A percentile compares a stretch with the other conserved stretches of the same genome.
These are phyloP conservation scores for Suillus clintonianus DNA, from an alignment of 768 basidiomycete species.

Conservation along the genomic window DNA sequence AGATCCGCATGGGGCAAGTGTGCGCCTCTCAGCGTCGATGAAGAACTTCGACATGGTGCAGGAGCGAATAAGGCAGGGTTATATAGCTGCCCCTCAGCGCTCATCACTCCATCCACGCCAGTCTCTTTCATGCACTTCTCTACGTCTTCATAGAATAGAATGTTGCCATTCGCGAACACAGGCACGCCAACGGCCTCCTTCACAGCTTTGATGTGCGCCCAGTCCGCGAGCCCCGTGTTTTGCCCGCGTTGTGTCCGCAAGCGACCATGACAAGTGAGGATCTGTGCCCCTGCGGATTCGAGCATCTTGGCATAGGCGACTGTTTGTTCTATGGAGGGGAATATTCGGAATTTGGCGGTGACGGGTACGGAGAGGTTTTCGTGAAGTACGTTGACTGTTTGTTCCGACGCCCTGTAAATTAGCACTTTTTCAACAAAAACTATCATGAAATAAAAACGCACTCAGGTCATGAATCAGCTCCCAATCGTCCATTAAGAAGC, in stretches of 20 bases:
- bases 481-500: constrained; percentile 96
- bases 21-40: constrained; percentile 32
- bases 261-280: constrained; percentile 92
- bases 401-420: not conserved
- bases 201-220: constrained; percentile 87
- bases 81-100: constrained; percentile 92
- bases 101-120: constrained; percentile 92
- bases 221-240: constrained; percentile 82
- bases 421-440: not conserved
- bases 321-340: constrained; percentile 81
- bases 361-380: constrained; percentile 86
- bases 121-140: constrained; percentile 77
- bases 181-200: constrained; percentile 89
- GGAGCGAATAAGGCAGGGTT: constrained; percentile 79
- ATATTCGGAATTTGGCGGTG: constrained; percentile 94
- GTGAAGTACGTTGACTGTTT: constrained; percentile 87
- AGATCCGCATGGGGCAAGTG: constrained; percentile 65
- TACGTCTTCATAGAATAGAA: constrained; percentile 86
- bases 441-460: constrained; percentile 31
- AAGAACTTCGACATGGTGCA: constrained; percentile 31
- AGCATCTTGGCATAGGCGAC: constrained; percentile 96
- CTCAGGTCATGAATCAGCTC: constrained; percentile 81
- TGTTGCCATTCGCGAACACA: constrained; percentile 96
- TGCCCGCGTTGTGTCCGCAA: constrained; percentile 91
- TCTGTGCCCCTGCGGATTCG: constrained; percentile 92